Percentiles rank a stretch among this genome's conserved stretches.
These are phyloP conservation scores for Eucalyptus marginata DNA, from an alignment of 345 rosid genomes.

Conservation along the genomic window DNA sequence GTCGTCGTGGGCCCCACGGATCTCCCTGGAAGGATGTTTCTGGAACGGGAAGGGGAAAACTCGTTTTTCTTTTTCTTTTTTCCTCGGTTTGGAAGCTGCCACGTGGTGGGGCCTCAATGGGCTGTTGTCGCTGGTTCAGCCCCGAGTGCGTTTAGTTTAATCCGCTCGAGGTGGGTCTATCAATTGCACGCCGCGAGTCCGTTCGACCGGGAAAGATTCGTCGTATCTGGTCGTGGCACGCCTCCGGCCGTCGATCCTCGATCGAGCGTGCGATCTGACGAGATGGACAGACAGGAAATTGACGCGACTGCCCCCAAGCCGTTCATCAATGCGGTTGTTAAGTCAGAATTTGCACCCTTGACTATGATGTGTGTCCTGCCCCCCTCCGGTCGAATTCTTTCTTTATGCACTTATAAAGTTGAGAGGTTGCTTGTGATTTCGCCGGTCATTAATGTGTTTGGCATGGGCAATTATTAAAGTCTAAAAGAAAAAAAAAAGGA, in stretches of 20 bases:
- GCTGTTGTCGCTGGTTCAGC: not conserved
- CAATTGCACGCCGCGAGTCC: not conserved
- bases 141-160: not conserved
- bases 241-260: not conserved
- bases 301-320: not conserved
- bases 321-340: not conserved
- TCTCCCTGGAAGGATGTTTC: slow-evolving; percentile 23
- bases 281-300: not conserved
- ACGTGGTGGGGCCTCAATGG: slow-evolving; percentile 15
- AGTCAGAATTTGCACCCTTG: not conserved
- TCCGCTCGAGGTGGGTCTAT: not conserved
- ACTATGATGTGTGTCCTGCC: not conserved
- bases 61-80: not conserved
- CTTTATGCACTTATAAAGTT: not conserved
- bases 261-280: not conserved
- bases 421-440: not conserved
- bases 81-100: not conserved
- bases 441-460: not conserved
- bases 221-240: not conserved
- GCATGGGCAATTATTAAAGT: not conserved
- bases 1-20: not conserved
- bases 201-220: not conserved
- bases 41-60: slow-evolving; percentile 13
- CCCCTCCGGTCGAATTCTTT: not conserved
- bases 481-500: fast-evolving